Evolutionary conservation across 23 red algal genomes (phyloP).

Genomic region (Rhodosorus marinus): DNA sequence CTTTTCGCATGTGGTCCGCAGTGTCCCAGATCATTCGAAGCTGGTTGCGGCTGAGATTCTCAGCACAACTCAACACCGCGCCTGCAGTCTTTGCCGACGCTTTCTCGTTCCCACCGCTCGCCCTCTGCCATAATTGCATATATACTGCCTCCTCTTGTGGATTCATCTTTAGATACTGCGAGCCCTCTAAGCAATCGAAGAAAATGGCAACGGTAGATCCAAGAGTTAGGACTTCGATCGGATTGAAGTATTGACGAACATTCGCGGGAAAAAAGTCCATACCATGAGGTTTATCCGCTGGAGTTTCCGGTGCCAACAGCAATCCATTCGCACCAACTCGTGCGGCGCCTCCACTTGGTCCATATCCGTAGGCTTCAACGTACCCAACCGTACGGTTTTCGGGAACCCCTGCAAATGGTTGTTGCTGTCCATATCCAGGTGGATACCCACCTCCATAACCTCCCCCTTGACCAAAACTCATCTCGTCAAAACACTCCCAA

Average conservation of each 20-base stretch:
- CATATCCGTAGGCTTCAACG: background rate
- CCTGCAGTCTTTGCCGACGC: conserved; percentile 30
- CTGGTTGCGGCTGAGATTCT: conserved; percentile 34
- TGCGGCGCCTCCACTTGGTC: background rate
- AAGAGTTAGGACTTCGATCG: no score
- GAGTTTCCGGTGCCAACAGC: background rate
- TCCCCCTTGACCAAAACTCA: no score
- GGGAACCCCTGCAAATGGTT: no score
- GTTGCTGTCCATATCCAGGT: no score
- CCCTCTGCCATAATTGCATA: conserved; percentile 38
- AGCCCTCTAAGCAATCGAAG: conserved; percentile 4
- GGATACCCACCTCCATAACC: no score
- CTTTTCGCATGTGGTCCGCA: conserved; percentile 56
- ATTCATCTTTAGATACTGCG: conserved; percentile 43
- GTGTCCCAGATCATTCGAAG: conserved; percentile 68
- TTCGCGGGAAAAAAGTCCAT: no score
- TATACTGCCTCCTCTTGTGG: conserved; percentile 36
- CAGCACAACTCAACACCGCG: conserved; percentile 34
- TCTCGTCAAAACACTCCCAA: no score
- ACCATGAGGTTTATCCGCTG: background rate
- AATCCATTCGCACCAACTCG: background rate
- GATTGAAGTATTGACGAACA: no score
- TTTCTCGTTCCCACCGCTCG: conserved; percentile 15
- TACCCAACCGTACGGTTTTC: no score
- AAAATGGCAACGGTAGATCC: no score